Conservation (phyloP, 148 eudicot species). For the Rheum nobile region DNA sequence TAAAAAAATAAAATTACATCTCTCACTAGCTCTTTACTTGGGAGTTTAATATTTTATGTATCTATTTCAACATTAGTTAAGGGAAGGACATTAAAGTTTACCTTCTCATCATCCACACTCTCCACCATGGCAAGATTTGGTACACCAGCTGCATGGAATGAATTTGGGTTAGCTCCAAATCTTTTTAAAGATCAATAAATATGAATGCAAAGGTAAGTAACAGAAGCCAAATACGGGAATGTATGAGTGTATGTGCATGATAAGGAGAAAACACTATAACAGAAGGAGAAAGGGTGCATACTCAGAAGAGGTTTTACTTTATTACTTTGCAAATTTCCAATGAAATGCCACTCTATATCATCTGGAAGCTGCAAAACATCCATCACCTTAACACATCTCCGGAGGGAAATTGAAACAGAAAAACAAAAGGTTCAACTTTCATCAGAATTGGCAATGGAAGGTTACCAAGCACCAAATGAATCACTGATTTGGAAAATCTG, state of each 20-base stretch:
- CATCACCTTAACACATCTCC: conserved; percentile 7
- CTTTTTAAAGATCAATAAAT: conserved; percentile 1
- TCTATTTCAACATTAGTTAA: background rate
- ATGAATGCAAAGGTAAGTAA: background rate
- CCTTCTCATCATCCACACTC: conserved; percentile 98
- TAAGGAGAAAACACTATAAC: background rate
- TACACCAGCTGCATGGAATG: conserved; percentile 52
- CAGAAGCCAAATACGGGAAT: background rate
- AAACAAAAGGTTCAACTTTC: background rate
- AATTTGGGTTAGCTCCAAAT: background rate
- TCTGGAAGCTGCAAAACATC: conserved; percentile 73
- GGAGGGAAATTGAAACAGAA: background rate
- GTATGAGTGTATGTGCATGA: background rate
- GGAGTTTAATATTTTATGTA: background rate
- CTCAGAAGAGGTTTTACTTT: conserved; percentile 88
- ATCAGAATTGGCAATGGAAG: background rate
- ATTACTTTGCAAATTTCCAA: conserved; percentile 97
- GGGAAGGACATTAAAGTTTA: conserved; percentile 11
- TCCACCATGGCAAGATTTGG: conserved; percentile 90
- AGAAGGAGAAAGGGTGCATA: conserved; percentile 23
- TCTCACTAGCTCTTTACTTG: background rate
- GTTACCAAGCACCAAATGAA: background rate
- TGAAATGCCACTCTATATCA: conserved; percentile 95
- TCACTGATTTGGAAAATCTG: background rate
- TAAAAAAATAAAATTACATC: background rate